These are phyloP conservation scores for Trichoderma endophyticum DNA, from an alignment of 2,329 filamentous ascomycete genomes.

Conservation along the genomic window DNA sequence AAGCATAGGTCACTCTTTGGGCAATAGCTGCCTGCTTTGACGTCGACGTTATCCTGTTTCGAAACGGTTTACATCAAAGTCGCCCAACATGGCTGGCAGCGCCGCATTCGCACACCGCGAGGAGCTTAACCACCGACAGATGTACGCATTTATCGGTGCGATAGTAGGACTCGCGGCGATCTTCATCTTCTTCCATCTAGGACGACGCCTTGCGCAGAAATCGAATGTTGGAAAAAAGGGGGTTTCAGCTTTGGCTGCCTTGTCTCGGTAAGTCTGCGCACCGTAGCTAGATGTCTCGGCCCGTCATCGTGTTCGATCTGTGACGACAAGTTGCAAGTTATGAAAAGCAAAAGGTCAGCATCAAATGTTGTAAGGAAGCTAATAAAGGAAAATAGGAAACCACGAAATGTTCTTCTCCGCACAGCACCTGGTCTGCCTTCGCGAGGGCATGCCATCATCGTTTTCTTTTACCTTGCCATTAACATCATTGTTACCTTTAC, in stretches of 20 bases:
- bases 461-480: conserved; percentile 31
- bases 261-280: conserved; percentile 15
- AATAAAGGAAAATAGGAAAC: conserved; percentile 23
- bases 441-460: conserved; percentile 32
- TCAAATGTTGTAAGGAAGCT: not conserved
- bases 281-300: not conserved
- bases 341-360: not conserved
- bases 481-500: conserved; percentile 36
- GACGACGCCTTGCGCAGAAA: conserved; percentile 8
- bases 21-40: not conserved
- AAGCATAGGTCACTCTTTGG: not conserved
- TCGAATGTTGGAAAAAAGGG: not conserved
- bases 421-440: conserved; percentile 31
- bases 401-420: conserved; percentile 29
- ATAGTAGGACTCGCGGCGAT: conserved; percentile 12
- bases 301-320: not conserved
- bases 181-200: conserved; percentile 17
- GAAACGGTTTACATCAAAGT: not conserved
- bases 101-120: not conserved
- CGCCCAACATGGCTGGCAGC: not conserved
- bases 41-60: not conserved
- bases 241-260: not conserved
- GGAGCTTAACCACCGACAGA: conserved; percentile 6
- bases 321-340: not conserved
- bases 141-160: conserved; percentile 13